Percentiles rank a stretch among this genome's conserved stretches.
These are phyloP conservation scores for Mortierella sp. DNA, from an alignment of 371 early-diverging fungal genomes.

Conservation along the genomic window DNA sequence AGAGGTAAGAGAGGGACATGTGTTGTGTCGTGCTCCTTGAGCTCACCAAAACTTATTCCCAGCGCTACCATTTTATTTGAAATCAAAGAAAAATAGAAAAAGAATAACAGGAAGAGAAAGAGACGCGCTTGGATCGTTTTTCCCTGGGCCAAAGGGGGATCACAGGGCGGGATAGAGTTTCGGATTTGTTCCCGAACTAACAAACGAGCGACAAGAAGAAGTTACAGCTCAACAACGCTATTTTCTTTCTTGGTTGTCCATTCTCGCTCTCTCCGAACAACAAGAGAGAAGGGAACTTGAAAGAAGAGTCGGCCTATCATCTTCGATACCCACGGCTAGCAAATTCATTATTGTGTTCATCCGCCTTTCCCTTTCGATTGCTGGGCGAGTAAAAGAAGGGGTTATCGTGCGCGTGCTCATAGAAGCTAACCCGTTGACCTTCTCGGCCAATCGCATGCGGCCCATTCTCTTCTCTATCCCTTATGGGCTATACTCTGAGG, in stretches of 20 bases:
- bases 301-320: too few species aligned
- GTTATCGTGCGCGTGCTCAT: neutral
- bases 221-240: neutral
- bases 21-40: neutral
- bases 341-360: too few species aligned
- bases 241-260: too few species aligned
- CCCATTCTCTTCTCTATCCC: neutral
- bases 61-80: neutral
- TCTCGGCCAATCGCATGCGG: neutral
- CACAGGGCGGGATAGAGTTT: neutral
- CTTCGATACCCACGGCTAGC: too few species aligned
- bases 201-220: neutral
- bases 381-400: neutral
- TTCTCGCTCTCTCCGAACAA: neutral
- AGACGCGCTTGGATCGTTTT: constrained; percentile 2
- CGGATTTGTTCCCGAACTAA: neutral
- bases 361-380: neutral
- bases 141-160: neutral
- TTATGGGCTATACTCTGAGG: too few species aligned
- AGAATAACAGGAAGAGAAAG: neutral
- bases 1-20: neutral
- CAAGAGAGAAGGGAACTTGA: too few species aligned
- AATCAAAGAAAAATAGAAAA: neutral
- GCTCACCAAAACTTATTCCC: neutral
- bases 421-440: neutral